Base-by-base conservation (phyloP, 1,139 yeast genomes). In the Sugiyamaella neomexicana region DNA sequence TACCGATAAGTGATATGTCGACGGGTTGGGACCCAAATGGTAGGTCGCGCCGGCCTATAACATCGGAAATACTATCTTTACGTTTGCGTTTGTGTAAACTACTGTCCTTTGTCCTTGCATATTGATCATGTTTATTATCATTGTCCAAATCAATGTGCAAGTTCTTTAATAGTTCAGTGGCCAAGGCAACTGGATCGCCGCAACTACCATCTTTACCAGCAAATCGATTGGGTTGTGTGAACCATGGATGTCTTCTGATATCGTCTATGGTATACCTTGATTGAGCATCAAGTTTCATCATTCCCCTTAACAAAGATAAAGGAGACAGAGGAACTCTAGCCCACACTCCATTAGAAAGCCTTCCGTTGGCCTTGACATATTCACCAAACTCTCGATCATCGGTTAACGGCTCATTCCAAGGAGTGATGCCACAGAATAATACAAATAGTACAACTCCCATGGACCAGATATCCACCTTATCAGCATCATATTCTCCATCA, bases 231-330 rank as follows among this genome's bases (percentile, higher is more conserved):
- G 69, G 58, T 56, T 69, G 71, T 16, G 68, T 67, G 63, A 86
- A 78, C 98, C 98, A 91, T 1, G 97, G 96, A 71, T 91, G 97
- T 45, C 77, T 75, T 62, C 91, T 75, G 57, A 91, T 81, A 56
- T 90, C 86, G 54, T 85, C 85, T 58, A 89, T 86, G 5, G 88
- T 82, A 68, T 89, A 89, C 61, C 98, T 78, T 55, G 79, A 76
- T 13, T 75, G 72, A 1, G 97, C 97, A 67, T 90, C 89, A 25
- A 90, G 96, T 2, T 95, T 89, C 54, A 91, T 91, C 97, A 70
- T 91, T 97, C 98, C 98, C 90, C 98, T 97, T 90, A 0, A 97
- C 97, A 55, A 82, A 75, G 57, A 91, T 74, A 68, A 89, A 90
- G 16, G 87, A 84, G 68, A 79, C 90, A 63, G 88, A 86, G 80